phyloP scores from a whole-genome alignment of 352 stramenopile species.

The Globisporangium nodosum region DNA sequence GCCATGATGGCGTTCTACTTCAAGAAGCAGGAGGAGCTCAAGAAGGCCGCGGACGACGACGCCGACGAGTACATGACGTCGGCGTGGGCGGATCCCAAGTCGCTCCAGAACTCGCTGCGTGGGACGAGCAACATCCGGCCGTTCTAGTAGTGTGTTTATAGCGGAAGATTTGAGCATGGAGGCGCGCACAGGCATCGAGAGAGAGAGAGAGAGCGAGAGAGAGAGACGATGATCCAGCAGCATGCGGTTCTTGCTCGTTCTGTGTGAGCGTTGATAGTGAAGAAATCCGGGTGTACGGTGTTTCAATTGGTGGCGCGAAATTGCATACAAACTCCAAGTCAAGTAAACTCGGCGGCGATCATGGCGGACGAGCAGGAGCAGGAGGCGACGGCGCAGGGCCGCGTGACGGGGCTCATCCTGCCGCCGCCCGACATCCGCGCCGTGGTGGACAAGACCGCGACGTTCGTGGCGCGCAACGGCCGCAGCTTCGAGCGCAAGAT shows the following conservation, averaged over 20 bases:
- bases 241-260: too few species aligned
- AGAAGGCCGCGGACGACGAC: slow-evolving; percentile 81
- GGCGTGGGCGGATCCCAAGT: slow-evolving; percentile 91
- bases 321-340: background rate
- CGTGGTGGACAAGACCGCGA: slow-evolving; percentile 97
- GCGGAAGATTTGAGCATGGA: background rate
- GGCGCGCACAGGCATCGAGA: background rate
- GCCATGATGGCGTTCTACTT: slow-evolving; percentile 97
- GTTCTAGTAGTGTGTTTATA: slow-evolving; percentile 31
- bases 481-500: slow-evolving; percentile 97
- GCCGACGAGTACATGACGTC: slow-evolving; percentile 95
- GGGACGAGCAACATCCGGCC: slow-evolving; percentile 83
- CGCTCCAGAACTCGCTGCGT: slow-evolving; percentile 90
- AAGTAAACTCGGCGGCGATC: slow-evolving; percentile 2
- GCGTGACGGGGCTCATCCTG: slow-evolving; percentile 92
- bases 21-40: slow-evolving; percentile 87
- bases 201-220: background rate
- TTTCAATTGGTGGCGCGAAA: too few species aligned
- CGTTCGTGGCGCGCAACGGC: slow-evolving; percentile 98
- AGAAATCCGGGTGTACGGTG: too few species aligned
- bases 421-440: slow-evolving; percentile 97
- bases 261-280: too few species aligned
- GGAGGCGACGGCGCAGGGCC: slow-evolving; percentile 49
- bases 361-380: slow-evolving; percentile 3
- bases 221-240: too few species aligned